Base-by-base conservation (phyloP, 2,329 filamentous ascomycete genomes). In the Amauroascus verrucosus region DNA sequence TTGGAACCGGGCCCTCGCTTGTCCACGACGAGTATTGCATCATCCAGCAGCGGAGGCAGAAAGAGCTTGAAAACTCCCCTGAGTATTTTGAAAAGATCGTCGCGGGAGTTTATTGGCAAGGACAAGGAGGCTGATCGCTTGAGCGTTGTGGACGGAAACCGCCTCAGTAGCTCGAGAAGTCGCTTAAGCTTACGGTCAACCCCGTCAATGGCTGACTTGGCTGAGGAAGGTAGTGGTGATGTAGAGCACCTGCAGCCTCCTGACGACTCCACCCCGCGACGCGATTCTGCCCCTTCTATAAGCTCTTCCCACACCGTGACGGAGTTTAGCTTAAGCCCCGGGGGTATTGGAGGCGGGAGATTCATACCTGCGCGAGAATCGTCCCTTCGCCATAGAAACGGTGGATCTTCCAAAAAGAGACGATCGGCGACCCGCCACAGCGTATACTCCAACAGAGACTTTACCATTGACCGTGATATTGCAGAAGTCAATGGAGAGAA, bases 301-400 rank as follows among this genome's bases (percentile, higher is more conserved):
- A 72, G 69, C 11, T 64, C 63, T 4, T 56, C 61, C 41, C 62
- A 65, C 51, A 61, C 58, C 43, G 58, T 60, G 1, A 60, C 61
- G 2, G 65, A 66, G 6, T 57, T 58, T 35, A 54, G 56, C 32
- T 57, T 60, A 22, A 60, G 64, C 30, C 67, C 67, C 18, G 65
- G 67, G 24, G 64, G 65, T 6, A 67, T 72, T 59, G 63, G 71
- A 24, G 76, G 71, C 51, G 75, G 77, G 1, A 72, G 77, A 47
- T 68, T 75, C 6, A 86, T 88, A 51, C 85, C 85, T 0, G 67
- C 75, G 6, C 77, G 84, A 53, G 83, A 86, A 53, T 88, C 84
- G 1, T 88, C 84, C 35, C 70, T 86, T 33, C 73, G 79, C 48
- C 85, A 72, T 60, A 70, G 65, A 52, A 65, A 79, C 60, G 74